Evolutionary conservation across 140 eudicot genomes (phyloP).

Genomic region (Flaveria floridana): DNA sequence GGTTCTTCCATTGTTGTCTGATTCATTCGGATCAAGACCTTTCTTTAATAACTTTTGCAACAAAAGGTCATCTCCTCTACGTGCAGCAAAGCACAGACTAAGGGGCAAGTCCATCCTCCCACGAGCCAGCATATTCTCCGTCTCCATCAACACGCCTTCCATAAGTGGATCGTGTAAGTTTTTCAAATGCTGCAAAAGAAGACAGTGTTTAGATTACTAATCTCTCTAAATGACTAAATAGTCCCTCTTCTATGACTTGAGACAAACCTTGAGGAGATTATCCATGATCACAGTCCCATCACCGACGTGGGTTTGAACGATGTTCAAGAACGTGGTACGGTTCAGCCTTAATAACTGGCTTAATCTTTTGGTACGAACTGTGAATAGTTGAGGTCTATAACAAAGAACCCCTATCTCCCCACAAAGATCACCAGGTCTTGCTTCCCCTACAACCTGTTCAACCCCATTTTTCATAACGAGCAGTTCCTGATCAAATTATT

Average conservation of each 20-base stretch:
- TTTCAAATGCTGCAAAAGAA: constrained; percentile 54
- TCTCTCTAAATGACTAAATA: background rate
- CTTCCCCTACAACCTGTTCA: constrained; percentile 55
- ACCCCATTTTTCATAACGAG: constrained; percentile 41
- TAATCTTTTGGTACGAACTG: constrained; percentile 52
- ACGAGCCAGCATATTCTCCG: constrained; percentile 73
- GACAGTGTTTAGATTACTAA: background rate
- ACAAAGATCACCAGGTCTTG: constrained; percentile 47
- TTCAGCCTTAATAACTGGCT: constrained; percentile 51
- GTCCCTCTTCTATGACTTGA: background rate
- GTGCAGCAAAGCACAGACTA: constrained; percentile 71
- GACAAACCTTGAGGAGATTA: constrained; percentile 49
- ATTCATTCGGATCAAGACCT: constrained; percentile 83
- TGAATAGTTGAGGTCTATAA: constrained; percentile 56
- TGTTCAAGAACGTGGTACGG: constrained; percentile 49
- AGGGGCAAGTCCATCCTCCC: constrained; percentile 81
- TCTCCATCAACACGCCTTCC: constrained; percentile 61
- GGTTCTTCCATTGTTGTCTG: constrained; percentile 72
- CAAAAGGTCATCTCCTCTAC: constrained; percentile 62
- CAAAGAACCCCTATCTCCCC: constrained; percentile 66
- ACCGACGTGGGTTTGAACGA: constrained; percentile 49
- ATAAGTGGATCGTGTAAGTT: constrained; percentile 51
- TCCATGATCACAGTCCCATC: constrained; percentile 55
- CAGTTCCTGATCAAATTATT: constrained; percentile 43
- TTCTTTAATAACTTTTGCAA: constrained; percentile 62